These are phyloP conservation scores for Melanomma pulvis-pyrius DNA, from an alignment of 495 filamentous ascomycete species.

Conservation along the genomic window DNA sequence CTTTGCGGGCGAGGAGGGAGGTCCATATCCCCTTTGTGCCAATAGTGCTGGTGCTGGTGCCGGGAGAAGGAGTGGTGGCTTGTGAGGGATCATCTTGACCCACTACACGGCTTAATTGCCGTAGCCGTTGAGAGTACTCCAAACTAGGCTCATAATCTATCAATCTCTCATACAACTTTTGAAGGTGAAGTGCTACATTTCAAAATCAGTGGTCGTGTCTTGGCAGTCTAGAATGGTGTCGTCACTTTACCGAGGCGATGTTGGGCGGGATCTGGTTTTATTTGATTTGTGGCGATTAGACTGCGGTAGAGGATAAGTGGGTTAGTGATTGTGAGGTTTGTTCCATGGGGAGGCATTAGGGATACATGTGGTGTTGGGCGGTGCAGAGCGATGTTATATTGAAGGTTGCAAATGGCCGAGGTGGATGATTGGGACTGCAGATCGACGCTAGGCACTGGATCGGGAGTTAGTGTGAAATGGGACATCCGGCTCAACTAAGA, in stretches of 20 bases:
- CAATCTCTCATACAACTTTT: conserved; percentile 66
- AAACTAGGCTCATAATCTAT: conserved; percentile 69
- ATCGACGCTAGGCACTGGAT: conserved; percentile 17
- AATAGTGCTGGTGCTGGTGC: not conserved
- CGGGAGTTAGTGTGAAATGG: not conserved
- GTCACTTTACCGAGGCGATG: conserved; percentile 54
- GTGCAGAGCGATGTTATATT: not conserved
- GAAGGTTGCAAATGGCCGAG: conserved; percentile 17
- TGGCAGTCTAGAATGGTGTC: conserved; percentile 20
- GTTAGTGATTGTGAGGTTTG: conserved; percentile 66
- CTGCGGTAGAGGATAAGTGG: conserved; percentile 69
- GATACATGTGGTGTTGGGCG: not conserved
- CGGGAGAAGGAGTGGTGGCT: no score
- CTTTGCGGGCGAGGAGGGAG: conserved; percentile 43
- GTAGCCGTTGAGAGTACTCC: conserved; percentile 61
- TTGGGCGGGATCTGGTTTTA: conserved; percentile 66
- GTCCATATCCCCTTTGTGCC: conserved; percentile 41
- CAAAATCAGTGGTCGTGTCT: conserved; percentile 11
- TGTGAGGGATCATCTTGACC: conserved; percentile 16
- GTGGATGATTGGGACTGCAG: not conserved
- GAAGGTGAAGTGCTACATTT: conserved; percentile 60
- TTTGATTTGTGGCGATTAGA: conserved; percentile 60
- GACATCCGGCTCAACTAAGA: no score
- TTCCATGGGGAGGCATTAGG: conserved; percentile 40
- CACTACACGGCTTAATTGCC: conserved; percentile 53